phyloP scores from a whole-genome alignment of 176 grass and related monocot genomes.

The Eragrostis nindensis region DNA sequence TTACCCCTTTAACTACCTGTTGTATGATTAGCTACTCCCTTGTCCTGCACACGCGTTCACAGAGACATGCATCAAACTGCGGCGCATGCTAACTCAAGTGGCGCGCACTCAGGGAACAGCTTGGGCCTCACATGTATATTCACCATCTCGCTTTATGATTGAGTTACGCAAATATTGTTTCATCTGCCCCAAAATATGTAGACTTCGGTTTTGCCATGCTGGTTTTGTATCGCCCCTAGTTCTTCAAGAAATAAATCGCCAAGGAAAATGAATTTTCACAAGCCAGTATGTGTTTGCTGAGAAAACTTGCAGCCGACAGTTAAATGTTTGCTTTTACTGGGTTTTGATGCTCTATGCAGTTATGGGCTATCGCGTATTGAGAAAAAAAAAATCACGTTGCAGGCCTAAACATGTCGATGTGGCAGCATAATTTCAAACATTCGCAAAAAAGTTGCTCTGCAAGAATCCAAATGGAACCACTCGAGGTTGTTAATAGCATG shows the following conservation, averaged over 20 bases:
- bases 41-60: conserved; percentile 25
- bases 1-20: not conserved
- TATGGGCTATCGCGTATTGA: too few relatives aligned
- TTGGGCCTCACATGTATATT: conserved; percentile 19
- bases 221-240: not conserved
- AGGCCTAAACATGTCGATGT: too few relatives aligned
- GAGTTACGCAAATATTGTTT: not conserved
- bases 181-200: not conserved
- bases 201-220: not conserved
- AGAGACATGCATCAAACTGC: conserved; percentile 28
- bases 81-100: conserved; percentile 44
- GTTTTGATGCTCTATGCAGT: too few relatives aligned
- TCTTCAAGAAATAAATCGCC: too few relatives aligned
- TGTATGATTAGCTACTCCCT: conserved; percentile 23
- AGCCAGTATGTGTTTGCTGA: too few relatives aligned
- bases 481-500: not conserved
- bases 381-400: too few relatives aligned
- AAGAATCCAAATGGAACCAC: too few relatives aligned
- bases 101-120: conserved; percentile 41
- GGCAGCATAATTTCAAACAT: too few relatives aligned
- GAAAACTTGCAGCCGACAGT: too few relatives aligned
- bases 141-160: conserved; percentile 13
- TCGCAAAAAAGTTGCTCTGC: too few relatives aligned
- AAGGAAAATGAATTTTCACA: too few relatives aligned
- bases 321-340: too few relatives aligned